Conservation (phyloP, 768 basidiomycete genomes). For the Lentinula sp. region DNA sequence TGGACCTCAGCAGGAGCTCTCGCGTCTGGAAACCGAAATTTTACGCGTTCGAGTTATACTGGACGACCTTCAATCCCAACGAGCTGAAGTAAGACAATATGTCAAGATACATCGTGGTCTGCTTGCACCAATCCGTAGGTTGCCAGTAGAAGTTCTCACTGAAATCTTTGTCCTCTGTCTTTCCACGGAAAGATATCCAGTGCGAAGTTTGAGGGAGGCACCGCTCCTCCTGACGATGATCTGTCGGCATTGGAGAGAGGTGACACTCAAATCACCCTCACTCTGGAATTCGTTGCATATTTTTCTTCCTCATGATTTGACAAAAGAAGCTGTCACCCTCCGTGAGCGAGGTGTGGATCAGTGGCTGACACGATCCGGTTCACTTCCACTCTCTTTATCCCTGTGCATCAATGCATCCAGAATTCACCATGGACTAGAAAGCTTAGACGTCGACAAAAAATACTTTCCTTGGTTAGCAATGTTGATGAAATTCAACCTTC, state of each 20-base stretch:
- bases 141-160: conserved; percentile 18
- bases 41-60: not conserved
- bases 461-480: not conserved
- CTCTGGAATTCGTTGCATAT: conserved; percentile 20
- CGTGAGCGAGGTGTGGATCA: not conserved
- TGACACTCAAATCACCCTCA: conserved; percentile 17
- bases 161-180: conserved; percentile 22
- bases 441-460: not conserved
- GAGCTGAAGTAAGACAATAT: not conserved
- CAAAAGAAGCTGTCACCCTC: too few relatives aligned
- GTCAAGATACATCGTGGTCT: conserved; percentile 18
- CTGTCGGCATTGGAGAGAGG: conserved; percentile 21
- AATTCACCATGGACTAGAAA: too few relatives aligned
- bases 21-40: not conserved
- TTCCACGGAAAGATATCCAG: conserved; percentile 9
- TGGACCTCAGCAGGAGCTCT: not conserved
- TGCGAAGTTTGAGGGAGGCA: conserved; percentile 12
- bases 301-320: not conserved
- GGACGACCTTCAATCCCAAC: not conserved
- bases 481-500: not conserved
- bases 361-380: not conserved
- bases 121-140: conserved; percentile 15
- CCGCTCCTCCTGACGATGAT: conserved; percentile 20
- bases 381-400: not conserved
- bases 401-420: not conserved